Percentiles rank a stretch among this genome's conserved stretches.
Conservation (phyloP, 2,329 filamentous ascomycete species). For the Ramichloridium luteum region DNA sequence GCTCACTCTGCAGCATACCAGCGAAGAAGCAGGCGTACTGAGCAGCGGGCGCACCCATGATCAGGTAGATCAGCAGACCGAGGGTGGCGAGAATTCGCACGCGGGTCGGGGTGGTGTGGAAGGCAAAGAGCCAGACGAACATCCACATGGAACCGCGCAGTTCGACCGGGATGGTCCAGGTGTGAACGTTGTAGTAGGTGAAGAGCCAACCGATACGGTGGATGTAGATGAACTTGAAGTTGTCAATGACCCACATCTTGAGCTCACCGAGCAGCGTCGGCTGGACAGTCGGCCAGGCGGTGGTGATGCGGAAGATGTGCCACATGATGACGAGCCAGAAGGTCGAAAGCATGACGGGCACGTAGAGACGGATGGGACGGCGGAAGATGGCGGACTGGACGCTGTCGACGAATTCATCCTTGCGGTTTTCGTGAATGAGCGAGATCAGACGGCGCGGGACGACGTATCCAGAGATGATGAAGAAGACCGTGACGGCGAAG, state of each 20-base stretch:
- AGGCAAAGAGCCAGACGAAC: constrained; percentile 45
- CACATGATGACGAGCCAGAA: constrained; percentile 41
- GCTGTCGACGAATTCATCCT: constrained; percentile 28
- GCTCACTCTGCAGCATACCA: constrained; percentile 49
- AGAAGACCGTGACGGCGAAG: constrained; percentile 43
- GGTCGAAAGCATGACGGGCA: constrained; percentile 43
- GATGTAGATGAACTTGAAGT: constrained; percentile 56
- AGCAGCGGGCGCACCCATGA: constrained; percentile 32
- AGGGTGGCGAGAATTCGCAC: constrained; percentile 11
- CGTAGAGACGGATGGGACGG: constrained; percentile 36
- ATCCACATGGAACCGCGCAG: constrained; percentile 51
- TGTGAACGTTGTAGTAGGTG: constrained; percentile 19
- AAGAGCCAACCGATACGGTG: constrained; percentile 35
- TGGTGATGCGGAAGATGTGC: constrained; percentile 41
- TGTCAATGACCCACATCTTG: constrained; percentile 39
- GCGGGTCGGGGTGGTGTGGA: constrained; percentile 24
- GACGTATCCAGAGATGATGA: constrained; percentile 42
- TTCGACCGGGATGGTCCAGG: constrained; percentile 52
- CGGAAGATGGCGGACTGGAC: constrained; percentile 38
- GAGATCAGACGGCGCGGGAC: constrained; percentile 32
- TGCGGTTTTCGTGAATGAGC: constrained; percentile 22
- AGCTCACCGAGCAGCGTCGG: constrained; percentile 37
- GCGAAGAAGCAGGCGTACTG: constrained; percentile 48
- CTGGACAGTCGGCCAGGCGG: constrained; percentile 22
- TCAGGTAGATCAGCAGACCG: constrained; percentile 12